Conservation (phyloP, 1,284 basidiomycete species). For the Veloporphyrellus conicus region DNA sequence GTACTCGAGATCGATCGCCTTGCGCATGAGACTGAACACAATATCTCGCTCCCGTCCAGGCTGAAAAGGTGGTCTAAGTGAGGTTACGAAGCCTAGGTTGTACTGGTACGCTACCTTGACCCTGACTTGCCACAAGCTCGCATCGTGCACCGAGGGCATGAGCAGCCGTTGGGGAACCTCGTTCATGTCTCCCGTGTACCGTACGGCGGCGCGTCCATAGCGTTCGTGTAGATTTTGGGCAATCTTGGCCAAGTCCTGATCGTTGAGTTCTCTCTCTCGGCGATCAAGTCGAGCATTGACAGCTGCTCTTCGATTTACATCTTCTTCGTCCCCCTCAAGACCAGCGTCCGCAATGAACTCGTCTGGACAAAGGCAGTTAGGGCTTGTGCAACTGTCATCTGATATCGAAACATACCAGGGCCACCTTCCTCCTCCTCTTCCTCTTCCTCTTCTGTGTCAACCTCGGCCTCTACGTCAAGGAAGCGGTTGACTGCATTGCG, state of each 20-base stretch:
- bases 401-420: slow-evolving; percentile 48
- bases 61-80: slow-evolving; percentile 38
- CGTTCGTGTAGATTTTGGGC: slow-evolving; percentile 82
- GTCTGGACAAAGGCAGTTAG: slow-evolving; percentile 38
- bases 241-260: slow-evolving; percentile 82
- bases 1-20: slow-evolving; percentile 78
- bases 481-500: slow-evolving; percentile 70
- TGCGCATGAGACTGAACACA: slow-evolving; percentile 92
- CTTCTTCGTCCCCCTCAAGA: slow-evolving; percentile 68
- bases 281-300: slow-evolving; percentile 80
- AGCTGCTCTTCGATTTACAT: slow-evolving; percentile 53
- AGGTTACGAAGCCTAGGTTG: neutral
- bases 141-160: slow-evolving; percentile 96
- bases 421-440: slow-evolving; percentile 85
- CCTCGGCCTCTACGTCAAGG: slow-evolving; percentile 93
- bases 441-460: slow-evolving; percentile 91
- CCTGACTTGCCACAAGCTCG: slow-evolving; percentile 92
- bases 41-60: slow-evolving; percentile 90
- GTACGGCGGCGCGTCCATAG: slow-evolving; percentile 65
- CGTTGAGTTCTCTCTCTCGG: slow-evolving; percentile 71
- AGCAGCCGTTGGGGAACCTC: slow-evolving; percentile 87
- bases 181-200: slow-evolving; percentile 87
- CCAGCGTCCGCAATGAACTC: slow-evolving; percentile 81
- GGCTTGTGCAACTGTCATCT: neutral
- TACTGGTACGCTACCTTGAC: slow-evolving; percentile 71